These are phyloP conservation scores for Colletotrichum spaethianum DNA, from an alignment of 2,329 filamentous ascomycete species.

Conservation along the genomic window DNA sequence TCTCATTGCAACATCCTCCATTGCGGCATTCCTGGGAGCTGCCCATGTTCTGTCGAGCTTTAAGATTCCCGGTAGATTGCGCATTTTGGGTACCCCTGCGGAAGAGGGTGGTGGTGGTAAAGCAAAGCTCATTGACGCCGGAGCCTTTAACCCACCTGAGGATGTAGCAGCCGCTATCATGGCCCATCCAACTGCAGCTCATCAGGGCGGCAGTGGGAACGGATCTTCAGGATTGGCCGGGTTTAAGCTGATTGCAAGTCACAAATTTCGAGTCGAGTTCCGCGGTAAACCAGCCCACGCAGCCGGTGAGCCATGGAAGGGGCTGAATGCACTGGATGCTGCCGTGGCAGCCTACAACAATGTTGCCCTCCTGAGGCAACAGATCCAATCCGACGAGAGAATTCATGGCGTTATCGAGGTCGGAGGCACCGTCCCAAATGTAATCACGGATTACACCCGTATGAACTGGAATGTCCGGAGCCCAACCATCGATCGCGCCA, in stretches of 20 bases:
- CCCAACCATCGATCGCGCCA: slow-evolving; percentile 49
- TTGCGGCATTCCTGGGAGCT: slow-evolving; percentile 57
- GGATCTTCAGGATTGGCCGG: slow-evolving; percentile 45
- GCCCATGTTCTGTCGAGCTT: slow-evolving; percentile 51
- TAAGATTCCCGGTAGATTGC: slow-evolving; percentile 51
- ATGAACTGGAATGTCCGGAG: slow-evolving; percentile 58
- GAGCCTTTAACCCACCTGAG: slow-evolving; percentile 47
- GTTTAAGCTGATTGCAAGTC: slow-evolving; percentile 50
- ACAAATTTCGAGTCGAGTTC: slow-evolving; percentile 52
- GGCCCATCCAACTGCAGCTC: slow-evolving; percentile 35
- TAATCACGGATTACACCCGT: slow-evolving; percentile 56
- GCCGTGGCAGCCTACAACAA: slow-evolving; percentile 53
- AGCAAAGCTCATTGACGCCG: slow-evolving; percentile 51
- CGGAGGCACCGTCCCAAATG: slow-evolving; percentile 55
- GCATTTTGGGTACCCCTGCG: slow-evolving; percentile 59
- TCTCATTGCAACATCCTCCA: slow-evolving; percentile 57
- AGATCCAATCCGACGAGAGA: slow-evolving; percentile 54
- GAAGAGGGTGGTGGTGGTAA: slow-evolving; percentile 62
- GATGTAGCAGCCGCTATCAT: slow-evolving; percentile 58
- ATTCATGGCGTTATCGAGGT: slow-evolving; percentile 55
- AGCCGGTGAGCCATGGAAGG: slow-evolving; percentile 54
- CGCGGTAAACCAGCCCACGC: slow-evolving; percentile 53
- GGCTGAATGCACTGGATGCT: slow-evolving; percentile 56
- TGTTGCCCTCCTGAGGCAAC: slow-evolving; percentile 55
- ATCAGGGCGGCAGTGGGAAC: slow-evolving; percentile 24